Conservation (phyloP, 768 basidiomycete genomes). For the Leccinum broughii region DNA sequence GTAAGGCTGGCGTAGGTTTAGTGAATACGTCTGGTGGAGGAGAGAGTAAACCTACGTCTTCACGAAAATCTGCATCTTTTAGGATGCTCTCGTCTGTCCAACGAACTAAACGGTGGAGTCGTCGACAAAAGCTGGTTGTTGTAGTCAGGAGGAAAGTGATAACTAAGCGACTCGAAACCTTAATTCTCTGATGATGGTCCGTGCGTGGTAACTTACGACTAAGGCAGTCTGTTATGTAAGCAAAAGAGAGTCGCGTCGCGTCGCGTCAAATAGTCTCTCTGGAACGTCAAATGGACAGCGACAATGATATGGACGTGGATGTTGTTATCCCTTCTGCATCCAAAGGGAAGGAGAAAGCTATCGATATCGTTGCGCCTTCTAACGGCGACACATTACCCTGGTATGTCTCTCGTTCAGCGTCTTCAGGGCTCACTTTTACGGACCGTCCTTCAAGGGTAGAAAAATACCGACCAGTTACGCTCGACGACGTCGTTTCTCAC, state of each 20-base stretch:
- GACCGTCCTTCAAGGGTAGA: slow-evolving; percentile 71
- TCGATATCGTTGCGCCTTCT: slow-evolving; percentile 39
- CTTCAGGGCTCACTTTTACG: not conserved
- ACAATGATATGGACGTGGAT: slow-evolving; percentile 53
- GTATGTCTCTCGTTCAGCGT: slow-evolving; percentile 42
- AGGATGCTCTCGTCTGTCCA: slow-evolving; percentile 87
- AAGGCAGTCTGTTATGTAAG: slow-evolving; percentile 8
- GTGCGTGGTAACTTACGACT: slow-evolving; percentile 38
- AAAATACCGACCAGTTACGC: slow-evolving; percentile 89
- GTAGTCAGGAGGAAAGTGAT: slow-evolving; percentile 24
- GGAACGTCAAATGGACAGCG: slow-evolving; percentile 49
- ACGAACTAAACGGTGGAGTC: slow-evolving; percentile 89
- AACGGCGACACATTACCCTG: slow-evolving; percentile 80
- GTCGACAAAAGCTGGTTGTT: slow-evolving; percentile 75
- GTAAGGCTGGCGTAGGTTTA: slow-evolving; percentile 67
- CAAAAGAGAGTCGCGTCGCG: slow-evolving; percentile 18
- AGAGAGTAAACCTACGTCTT: slow-evolving; percentile 70
- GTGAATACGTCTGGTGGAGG: slow-evolving; percentile 1
- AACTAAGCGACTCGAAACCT: slow-evolving; percentile 21
- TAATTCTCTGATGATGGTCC: slow-evolving; percentile 43
- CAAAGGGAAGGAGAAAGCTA: slow-evolving; percentile 75
- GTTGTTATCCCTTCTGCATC: slow-evolving; percentile 27
- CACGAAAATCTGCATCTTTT: slow-evolving; percentile 95
- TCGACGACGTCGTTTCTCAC: slow-evolving; percentile 96
- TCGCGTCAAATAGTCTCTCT: slow-evolving; percentile 12